Base-by-base conservation (phyloP, 106 monocot genomes). In the Vanilla planifolia region DNA sequence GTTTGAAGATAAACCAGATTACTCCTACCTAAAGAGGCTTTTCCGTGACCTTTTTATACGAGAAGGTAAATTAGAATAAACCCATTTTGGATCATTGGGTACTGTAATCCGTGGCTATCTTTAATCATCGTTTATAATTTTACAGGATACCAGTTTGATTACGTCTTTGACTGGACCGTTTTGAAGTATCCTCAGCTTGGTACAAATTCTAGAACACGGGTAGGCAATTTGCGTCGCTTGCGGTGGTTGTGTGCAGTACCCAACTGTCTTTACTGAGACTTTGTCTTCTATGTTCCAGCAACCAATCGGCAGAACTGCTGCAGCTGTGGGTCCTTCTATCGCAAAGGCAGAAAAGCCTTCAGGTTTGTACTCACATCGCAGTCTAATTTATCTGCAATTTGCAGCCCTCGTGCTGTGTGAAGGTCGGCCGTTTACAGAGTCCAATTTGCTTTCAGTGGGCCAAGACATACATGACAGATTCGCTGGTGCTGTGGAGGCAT, bases 1-100 rank as follows among this genome's bases (percentile, higher is more conserved):
- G 17, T 90, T 90, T 69, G 90, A 90, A 48, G 82, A 82, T 61
- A 85, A 79, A 47, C 90, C 90, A 56, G 90, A 90, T 69, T 90
- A 90, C 43, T 65, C 79, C 5, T 85, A 85, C 71, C 63, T 89
- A 67, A 89, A 89, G 68, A 76, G 62, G 53, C 78, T 89, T 39
- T 89, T 89, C 72, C 80, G 79, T 14, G 89, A 89, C 43, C 81
- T 89, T 55, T 88, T 83, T 67, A 80, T 83, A 61, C 75, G 85
- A 46, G 81, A 89, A 77, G 89, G 89, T 85, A 65, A 19, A 9
- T 48, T 37, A 10, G 40, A 45, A 16, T 59, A 28, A 34, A 36
- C 53, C 0, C 53, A 20, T n/a, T 11, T 10, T 43, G 55, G 68
- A 47, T 40, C 53, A 65, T 51, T n/a, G n/a, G n/a, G 60, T 43